Conservation (phyloP, 169 alveolate genomes). For the Plasmodium falciparum region DNA sequence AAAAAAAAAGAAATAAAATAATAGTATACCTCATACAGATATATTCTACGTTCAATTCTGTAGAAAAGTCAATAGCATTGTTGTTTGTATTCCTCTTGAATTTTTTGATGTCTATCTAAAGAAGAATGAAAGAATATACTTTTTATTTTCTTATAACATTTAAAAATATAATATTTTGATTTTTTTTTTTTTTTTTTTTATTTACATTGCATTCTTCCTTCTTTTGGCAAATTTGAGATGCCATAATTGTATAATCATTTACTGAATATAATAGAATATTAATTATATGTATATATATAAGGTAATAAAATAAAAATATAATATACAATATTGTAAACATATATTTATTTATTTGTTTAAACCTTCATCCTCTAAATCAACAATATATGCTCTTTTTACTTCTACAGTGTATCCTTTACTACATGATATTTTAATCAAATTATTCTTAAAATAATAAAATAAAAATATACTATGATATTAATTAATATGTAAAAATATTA, state of each 20-base stretch:
- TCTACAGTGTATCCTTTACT: slow-evolving; percentile 53
- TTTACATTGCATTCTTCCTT: slow-evolving; percentile 69
- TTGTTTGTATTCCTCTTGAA: slow-evolving; percentile 68
- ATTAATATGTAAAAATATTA: not conserved
- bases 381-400: slow-evolving; percentile 55
- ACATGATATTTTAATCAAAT: slow-evolving; percentile 41
- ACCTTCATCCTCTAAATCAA: slow-evolving; percentile 73
- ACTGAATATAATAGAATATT: slow-evolving; percentile 4
- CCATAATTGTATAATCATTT: slow-evolving; percentile 69
- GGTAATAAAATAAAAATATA: not conserved
- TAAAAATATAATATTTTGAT: not conserved
- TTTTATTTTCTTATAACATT: slow-evolving; percentile 5
- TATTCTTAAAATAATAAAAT: slow-evolving; percentile 26
- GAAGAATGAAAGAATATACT: not conserved
- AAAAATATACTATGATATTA: not conserved
- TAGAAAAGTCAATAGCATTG: slow-evolving; percentile 23
- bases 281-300: not conserved
- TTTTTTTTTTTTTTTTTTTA: not conserved
- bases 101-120: slow-evolving; percentile 61
- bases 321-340: not conserved
- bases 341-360: not conserved
- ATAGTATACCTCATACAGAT: slow-evolving; percentile 64
- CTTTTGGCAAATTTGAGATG: slow-evolving; percentile 48
- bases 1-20: not conserved
- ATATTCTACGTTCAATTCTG: slow-evolving; percentile 50